A percentile compares a stretch with the other conserved stretches of the same genome.
Evolutionary conservation across 345 rosid species (phyloP).

Genomic region (Gossypium ekmanianum): DNA sequence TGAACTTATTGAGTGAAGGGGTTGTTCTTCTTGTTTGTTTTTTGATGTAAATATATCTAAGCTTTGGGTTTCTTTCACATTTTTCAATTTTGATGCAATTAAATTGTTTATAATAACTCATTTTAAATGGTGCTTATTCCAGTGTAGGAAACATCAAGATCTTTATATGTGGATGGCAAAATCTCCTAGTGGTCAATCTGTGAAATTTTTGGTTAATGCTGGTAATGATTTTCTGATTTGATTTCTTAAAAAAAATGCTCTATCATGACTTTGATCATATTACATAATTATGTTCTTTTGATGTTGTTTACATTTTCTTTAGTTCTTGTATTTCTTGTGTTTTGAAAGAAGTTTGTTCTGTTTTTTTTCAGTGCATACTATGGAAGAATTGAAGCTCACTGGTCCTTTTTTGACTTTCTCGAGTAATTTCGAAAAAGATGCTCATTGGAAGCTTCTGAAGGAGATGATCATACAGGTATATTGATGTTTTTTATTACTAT

Average conservation of each 20-base stretch:
- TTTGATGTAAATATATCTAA: constrained; percentile 57
- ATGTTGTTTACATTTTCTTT: background rate
- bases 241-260: background rate
- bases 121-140: background rate
- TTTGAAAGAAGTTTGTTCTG: background rate
- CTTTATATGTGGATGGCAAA: background rate
- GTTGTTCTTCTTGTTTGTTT: constrained; percentile 79
- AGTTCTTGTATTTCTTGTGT: background rate
- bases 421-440: background rate
- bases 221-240: background rate
- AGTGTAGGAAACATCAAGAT: background rate
- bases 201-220: background rate
- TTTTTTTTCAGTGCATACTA: background rate
- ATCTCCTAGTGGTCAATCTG: background rate
- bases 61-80: background rate
- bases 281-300: background rate
- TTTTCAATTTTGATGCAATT: background rate
- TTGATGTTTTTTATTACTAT: background rate
- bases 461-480: background rate
- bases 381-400: background rate
- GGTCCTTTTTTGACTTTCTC: background rate
- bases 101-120: too few relatives aligned
- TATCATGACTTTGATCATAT: background rate
- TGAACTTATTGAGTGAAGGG: constrained; percentile 83
- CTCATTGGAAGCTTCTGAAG: background rate